phyloP scores from a whole-genome alignment of 2,329 filamentous ascomycete genomes.

The Aspergillus clavatus region DNA sequence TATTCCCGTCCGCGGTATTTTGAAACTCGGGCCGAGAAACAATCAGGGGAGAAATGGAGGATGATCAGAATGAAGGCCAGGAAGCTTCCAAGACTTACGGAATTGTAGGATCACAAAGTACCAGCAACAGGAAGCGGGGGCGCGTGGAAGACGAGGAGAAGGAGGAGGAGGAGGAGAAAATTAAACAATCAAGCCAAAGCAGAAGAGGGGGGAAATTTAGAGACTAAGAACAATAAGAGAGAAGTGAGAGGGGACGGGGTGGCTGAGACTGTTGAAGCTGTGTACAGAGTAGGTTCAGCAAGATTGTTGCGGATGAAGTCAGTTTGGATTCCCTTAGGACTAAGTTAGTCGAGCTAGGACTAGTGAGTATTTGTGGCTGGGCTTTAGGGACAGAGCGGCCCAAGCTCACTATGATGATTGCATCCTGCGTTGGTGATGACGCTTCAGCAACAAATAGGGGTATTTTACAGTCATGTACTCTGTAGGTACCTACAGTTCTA shows the following conservation, averaged over 20 bases:
- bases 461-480: no score
- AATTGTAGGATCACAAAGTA: not conserved
- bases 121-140: not conserved
- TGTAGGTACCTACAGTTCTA: no score
- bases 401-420: slow-evolving; percentile 4
- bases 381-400: slow-evolving; percentile 2
- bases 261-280: slow-evolving; percentile 5
- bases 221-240: not conserved
- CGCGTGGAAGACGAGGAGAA: not conserved
- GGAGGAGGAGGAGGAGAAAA: slow-evolving; percentile 3
- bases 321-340: not conserved
- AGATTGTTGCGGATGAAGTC: slow-evolving; percentile 11
- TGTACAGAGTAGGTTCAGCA: not conserved
- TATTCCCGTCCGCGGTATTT: not conserved
- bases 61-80: not conserved
- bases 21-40: not conserved
- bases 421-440: no score
- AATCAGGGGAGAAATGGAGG: slow-evolving; percentile 1
- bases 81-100: slow-evolving; percentile 5
- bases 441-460: not conserved
- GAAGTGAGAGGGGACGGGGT: slow-evolving; percentile 3
- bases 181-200: slow-evolving; percentile 7
- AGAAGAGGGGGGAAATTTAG: slow-evolving; percentile 8
- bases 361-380: slow-evolving; percentile 4
- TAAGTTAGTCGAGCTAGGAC: no score